Evolutionary conservation across 805 yeast genomes (phyloP).

Genomic region (Ogataea henricii): DNA sequence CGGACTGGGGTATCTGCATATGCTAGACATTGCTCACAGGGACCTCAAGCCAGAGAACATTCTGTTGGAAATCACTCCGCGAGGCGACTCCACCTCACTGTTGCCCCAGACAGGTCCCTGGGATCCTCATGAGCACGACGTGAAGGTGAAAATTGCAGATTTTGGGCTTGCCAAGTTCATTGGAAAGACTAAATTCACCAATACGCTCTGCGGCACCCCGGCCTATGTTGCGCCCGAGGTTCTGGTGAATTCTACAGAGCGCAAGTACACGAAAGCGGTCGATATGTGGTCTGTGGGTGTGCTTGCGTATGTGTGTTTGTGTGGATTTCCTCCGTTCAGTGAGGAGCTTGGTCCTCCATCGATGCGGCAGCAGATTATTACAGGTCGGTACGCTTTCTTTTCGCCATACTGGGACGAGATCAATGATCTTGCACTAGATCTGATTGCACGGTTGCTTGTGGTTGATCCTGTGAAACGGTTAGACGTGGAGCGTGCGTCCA

Average conservation of each 20-base stretch:
- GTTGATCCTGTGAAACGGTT: slow-evolving; percentile 50
- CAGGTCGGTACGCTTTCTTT: slow-evolving; percentile 70
- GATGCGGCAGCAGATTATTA: slow-evolving; percentile 71
- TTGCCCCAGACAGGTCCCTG: slow-evolving; percentile 47
- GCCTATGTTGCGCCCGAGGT: slow-evolving; percentile 88
- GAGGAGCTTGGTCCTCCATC: slow-evolving; percentile 80
- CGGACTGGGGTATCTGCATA: slow-evolving; percentile 86
- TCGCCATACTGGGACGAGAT: slow-evolving; percentile 81
- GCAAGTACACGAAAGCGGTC: slow-evolving; percentile 67
- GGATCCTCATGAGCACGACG: slow-evolving; percentile 60
- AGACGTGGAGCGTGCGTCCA: slow-evolving; percentile 40
- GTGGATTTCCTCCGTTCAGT: slow-evolving; percentile 86
- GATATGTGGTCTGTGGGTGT: slow-evolving; percentile 87
- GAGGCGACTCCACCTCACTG: slow-evolving; percentile 5
- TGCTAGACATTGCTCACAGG: slow-evolving; percentile 90
- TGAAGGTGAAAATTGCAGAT: slow-evolving; percentile 75
- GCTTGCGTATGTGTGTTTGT: slow-evolving; percentile 71
- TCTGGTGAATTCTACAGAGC: slow-evolving; percentile 47
- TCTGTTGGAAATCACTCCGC: slow-evolving; percentile 53
- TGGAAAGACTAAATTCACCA: slow-evolving; percentile 73
- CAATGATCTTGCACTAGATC: slow-evolving; percentile 62
- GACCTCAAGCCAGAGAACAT: slow-evolving; percentile 94
- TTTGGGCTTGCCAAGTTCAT: slow-evolving; percentile 73
- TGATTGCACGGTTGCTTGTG: slow-evolving; percentile 61
- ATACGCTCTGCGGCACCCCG: slow-evolving; percentile 83